Evolutionary conservation across 306 rosid species (phyloP), one percentile per base, ranked within the genome.

Genomic region (Trifolium fragiferum): DNA sequence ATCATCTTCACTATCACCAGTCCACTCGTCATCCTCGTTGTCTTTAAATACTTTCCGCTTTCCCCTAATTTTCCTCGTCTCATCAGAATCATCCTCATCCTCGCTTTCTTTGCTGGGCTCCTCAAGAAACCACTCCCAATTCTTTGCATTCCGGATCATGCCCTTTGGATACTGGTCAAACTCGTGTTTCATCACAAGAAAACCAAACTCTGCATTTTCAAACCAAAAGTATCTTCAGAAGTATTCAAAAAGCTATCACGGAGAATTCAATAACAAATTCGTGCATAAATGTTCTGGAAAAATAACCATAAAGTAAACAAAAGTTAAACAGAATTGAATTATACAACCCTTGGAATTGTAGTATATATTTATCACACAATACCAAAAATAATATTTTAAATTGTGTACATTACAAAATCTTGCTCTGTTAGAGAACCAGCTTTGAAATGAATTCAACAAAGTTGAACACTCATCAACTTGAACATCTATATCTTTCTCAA

Each of bases 81-180:
- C 73, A 58, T 69, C 90, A 68, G 14, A 62, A 32, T 82, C 85
- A 8, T 83, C 90, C 1, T 80, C 90, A 27, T 82, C 81, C 8
- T 84, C 81, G 1, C 80, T 78, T 33, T 84, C 88, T 55, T 85
- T 91, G 8, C 70, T 66, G 61, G 76, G 84, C 63, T 88, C 98
- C 66, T 88, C 90, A 12, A 93, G 83, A 68, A 89, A 91, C 98
- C 98, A 93, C 40, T 88, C 75, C 98, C 98, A 93, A 62, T 78
- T 47, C 86, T 82, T 83, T 4, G 65, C 68, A 33, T 83, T 83
- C 23, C 78, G 83, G 44, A 91, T 79, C 88, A 74, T 82, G 41
- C 76, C 88, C 77, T 78, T 89, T 30, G 96, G 92, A 78, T 85
- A 93, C 68, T 11, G 60, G 30, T 93, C 98, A 75, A 93, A 93